phyloP scores from a whole-genome alignment of 495 filamentous ascomycete species.

The Penicillium taxi region DNA sequence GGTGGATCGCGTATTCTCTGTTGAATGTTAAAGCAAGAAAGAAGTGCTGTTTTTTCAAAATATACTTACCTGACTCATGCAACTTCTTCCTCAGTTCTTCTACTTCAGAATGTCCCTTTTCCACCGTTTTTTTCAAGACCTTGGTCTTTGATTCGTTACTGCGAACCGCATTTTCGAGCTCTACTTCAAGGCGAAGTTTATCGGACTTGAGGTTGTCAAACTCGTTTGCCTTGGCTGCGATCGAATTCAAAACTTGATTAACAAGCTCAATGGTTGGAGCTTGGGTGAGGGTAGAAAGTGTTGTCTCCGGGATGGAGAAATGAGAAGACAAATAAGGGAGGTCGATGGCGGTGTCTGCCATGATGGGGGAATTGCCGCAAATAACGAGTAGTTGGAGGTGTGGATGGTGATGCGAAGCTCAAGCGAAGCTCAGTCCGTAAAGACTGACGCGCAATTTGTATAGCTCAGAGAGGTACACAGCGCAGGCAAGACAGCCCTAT shows the following conservation, averaged over 20 bases:
- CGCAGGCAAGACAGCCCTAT: constrained; percentile 9
- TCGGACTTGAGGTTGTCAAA: constrained; percentile 70
- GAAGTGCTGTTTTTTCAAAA: background rate
- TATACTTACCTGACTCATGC: constrained; percentile 62
- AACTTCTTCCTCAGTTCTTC: constrained; percentile 71
- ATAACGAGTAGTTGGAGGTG: background rate
- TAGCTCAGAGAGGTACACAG: constrained; percentile 19
- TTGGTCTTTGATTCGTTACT: constrained; percentile 72
- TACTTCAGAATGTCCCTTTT: constrained; percentile 74
- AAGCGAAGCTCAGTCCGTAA: constrained; percentile 3
- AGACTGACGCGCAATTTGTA: constrained; percentile 12
- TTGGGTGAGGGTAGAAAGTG: constrained; percentile 56
- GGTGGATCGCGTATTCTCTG: constrained; percentile 55
- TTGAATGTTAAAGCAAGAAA: constrained; percentile 13
- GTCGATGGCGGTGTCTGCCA: constrained; percentile 72
- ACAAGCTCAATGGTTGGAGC: constrained; percentile 73
- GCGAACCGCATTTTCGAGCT: constrained; percentile 80
- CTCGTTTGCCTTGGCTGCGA: constrained; percentile 70
- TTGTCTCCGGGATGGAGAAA: constrained; percentile 60
- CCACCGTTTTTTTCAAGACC: constrained; percentile 66
- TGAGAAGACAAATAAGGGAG: constrained; percentile 67
- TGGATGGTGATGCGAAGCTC: background rate
- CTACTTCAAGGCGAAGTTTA: constrained; percentile 81
- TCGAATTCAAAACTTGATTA: constrained; percentile 53
- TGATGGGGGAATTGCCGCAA: constrained; percentile 31